phyloP scores from a whole-genome alignment of 192 early-diverging fungal species.

The Glomus cerebriforme region DNA sequence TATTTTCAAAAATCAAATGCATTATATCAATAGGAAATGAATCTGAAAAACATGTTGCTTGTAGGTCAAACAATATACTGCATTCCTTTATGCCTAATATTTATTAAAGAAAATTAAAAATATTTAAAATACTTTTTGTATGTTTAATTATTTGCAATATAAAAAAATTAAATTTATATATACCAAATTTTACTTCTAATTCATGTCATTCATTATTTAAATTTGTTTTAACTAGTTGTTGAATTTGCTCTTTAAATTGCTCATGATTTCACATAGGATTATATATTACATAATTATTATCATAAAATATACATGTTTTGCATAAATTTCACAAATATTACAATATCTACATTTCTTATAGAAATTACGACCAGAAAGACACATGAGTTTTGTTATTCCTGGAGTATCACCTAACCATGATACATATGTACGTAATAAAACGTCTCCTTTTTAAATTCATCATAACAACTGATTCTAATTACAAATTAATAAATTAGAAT shows the following conservation, averaged over 20 bases:
- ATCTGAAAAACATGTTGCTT: background rate
- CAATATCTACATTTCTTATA: background rate
- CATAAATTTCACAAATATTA: background rate
- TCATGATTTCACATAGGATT: background rate
- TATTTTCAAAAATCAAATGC: background rate
- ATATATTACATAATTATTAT: background rate
- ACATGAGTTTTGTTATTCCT: slow-evolving; percentile 1
- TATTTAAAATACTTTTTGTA: too few species aligned
- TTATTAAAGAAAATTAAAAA: too few species aligned
- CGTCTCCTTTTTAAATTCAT: background rate
- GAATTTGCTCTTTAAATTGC: background rate
- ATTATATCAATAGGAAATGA: background rate
- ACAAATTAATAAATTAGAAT: background rate
- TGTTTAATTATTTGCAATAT: too few species aligned
- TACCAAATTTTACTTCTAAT: background rate
- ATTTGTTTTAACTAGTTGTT: background rate
- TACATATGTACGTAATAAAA: background rate
- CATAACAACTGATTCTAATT: background rate
- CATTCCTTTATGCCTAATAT: background rate
- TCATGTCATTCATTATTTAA: background rate
- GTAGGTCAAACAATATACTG: background rate
- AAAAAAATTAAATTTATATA: too few species aligned
- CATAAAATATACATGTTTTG: background rate
- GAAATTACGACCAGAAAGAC: background rate
- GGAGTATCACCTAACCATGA: background rate